phyloP scores from a whole-genome alignment of 441 rosid genomes.

The Heliophila coronopifolia region DNA sequence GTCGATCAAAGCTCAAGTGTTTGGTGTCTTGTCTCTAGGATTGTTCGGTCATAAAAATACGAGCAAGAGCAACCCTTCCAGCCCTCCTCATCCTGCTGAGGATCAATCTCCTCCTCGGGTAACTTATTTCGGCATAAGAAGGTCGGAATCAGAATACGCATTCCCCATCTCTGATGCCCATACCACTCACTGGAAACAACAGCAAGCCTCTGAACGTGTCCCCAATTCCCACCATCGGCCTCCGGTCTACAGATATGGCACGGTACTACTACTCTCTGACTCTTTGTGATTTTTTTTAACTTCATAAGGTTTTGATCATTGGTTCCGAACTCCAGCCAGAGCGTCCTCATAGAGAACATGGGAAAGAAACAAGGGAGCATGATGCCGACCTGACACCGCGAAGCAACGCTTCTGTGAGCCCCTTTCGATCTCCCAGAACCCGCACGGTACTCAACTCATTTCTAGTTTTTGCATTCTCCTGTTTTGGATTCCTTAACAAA shows the following conservation, averaged over 20 bases:
- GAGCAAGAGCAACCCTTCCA: constrained; percentile 29
- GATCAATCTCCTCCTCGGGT: constrained; percentile 4
- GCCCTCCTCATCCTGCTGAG: constrained; percentile 22
- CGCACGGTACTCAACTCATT: constrained; percentile 15
- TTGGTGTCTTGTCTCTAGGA: constrained; percentile 7
- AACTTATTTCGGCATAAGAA: constrained; percentile 12
- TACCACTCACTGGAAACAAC: constrained; percentile 27
- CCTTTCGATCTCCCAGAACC: constrained; percentile 21
- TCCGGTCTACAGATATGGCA: constrained; percentile 26
- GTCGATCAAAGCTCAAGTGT: background rate
- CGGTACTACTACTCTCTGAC: constrained; percentile 17
- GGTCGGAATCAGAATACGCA: constrained; percentile 21
- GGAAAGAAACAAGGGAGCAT: constrained; percentile 17
- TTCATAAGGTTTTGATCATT: background rate
- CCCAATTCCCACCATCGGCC: constrained; percentile 23
- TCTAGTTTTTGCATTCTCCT: background rate
- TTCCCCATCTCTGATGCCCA: constrained; percentile 23
- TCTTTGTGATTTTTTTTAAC: constrained; percentile 1
- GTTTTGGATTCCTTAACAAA: background rate
- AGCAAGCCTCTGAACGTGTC: constrained; percentile 22
- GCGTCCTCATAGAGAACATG: constrained; percentile 16
- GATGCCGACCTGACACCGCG: constrained; percentile 25
- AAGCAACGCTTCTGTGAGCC: constrained; percentile 18
- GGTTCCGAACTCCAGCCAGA: constrained; percentile 16
- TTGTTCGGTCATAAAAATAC: constrained; percentile 17